phyloP scores from a whole-genome alignment of 1,284 basidiomycete species.

The Rhodofomes roseus region DNA sequence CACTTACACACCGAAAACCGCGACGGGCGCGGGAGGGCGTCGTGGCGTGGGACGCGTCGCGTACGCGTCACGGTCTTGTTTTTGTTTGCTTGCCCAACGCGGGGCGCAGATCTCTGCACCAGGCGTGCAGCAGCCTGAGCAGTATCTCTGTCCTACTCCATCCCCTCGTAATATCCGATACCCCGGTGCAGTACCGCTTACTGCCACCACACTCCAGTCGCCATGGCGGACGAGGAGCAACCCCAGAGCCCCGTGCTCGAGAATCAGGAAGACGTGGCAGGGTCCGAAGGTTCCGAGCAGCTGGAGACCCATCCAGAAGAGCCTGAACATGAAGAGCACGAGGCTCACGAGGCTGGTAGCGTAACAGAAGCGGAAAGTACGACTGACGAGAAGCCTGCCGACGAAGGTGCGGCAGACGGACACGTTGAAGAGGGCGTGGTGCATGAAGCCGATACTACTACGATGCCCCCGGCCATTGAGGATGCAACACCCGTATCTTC shows the following conservation, averaged over 20 bases:
- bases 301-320: conserved; percentile 23
- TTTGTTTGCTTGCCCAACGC: conserved; percentile 17
- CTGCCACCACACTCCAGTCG: conserved; percentile 12
- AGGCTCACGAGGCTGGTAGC: conserved; percentile 52
- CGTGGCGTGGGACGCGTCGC: conserved; percentile 18
- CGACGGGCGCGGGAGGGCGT: background rate
- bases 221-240: conserved; percentile 45
- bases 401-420: conserved; percentile 21
- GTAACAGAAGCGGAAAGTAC: conserved; percentile 28
- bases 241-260: conserved; percentile 25
- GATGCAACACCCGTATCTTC: conserved; percentile 9
- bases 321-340: conserved; percentile 49
- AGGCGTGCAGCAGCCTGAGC: conserved; percentile 19
- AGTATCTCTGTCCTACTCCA: conserved; percentile 16
- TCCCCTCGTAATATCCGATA: conserved; percentile 18
- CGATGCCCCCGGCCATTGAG: background rate
- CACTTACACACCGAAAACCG: background rate
- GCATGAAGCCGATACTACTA: conserved; percentile 12
- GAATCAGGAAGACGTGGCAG: conserved; percentile 18
- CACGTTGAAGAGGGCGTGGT: conserved; percentile 16
- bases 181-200: conserved; percentile 5
- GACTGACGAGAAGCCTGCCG: conserved; percentile 25
- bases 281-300: conserved; percentile 23
- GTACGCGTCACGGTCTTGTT: conserved; percentile 19
- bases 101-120: conserved; percentile 13